Conservation (phyloP, 768 basidiomycete species). For the Coprinellus aureogranulatus region DNA sequence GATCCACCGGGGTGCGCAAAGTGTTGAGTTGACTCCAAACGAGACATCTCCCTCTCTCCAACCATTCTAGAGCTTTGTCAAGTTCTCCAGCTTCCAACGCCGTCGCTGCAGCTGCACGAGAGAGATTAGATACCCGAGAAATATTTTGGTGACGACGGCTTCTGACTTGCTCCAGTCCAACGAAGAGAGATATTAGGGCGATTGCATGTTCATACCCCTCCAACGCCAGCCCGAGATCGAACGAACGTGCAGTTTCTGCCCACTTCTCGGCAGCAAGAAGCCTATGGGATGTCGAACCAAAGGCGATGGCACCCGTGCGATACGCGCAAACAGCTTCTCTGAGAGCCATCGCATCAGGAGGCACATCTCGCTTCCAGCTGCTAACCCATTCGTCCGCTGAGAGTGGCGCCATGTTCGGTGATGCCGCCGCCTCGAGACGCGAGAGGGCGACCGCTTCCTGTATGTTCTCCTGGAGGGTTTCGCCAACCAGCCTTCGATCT, state of each 20-base stretch:
- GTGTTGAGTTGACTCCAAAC: conserved; percentile 19
- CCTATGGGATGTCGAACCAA: conserved; percentile 1
- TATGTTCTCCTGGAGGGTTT: too few species aligned
- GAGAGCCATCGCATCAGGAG: background rate
- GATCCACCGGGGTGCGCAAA: conserved; percentile 18
- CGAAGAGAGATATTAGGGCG: background rate
- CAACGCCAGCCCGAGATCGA: background rate
- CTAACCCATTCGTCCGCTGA: too few species aligned
- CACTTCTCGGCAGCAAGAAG: conserved; percentile 6
- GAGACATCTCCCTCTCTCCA: conserved; percentile 15
- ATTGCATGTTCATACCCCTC: background rate
- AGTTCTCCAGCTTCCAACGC: background rate
- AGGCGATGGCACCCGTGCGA: background rate
- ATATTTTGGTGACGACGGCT: background rate
- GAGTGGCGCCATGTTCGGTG: too few species aligned
- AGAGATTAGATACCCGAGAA: background rate
- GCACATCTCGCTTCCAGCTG: too few species aligned
- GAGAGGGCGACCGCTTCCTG: too few species aligned
- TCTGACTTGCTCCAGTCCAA: background rate
- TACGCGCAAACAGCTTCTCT: conserved; percentile 3
- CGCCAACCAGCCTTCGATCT: background rate
- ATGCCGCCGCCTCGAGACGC: too few species aligned
- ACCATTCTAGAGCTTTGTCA: conserved; percentile 1
- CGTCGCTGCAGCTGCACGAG: background rate
- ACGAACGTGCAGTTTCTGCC: background rate